Percentiles rank a stretch among this genome's conserved stretches.
Conservation (phyloP, 108 stramenopile species). For the Cylindrotheca closterium region DNA sequence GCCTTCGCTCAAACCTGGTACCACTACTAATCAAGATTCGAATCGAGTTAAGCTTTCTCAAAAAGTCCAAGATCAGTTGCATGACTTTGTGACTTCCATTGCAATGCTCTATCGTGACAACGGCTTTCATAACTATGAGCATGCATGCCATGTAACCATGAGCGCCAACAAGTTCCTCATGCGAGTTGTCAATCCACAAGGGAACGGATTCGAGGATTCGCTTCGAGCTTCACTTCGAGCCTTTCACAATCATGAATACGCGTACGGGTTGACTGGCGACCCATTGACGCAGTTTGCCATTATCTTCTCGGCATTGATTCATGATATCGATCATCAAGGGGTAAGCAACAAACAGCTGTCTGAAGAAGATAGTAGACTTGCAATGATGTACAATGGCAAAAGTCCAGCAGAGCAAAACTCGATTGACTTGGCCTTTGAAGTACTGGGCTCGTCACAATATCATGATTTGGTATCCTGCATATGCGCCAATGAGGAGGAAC, state of each 20-base stretch:
- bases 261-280: constrained; percentile 50
- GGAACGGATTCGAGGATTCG: constrained; percentile 1
- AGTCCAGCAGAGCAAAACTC: constrained; percentile 57
- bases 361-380: constrained; percentile 37
- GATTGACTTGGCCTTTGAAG: constrained; percentile 41
- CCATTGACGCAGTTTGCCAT: constrained; percentile 56
- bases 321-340: constrained; percentile 64
- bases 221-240: not conserved
- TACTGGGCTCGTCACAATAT: constrained; percentile 37
- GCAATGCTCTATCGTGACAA: constrained; percentile 20
- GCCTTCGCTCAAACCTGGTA: constrained; percentile 8
- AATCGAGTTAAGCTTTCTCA: constrained; percentile 1
- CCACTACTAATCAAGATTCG: not conserved
- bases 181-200: constrained; percentile 14
- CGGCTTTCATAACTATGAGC: constrained; percentile 34
- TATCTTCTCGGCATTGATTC: constrained; percentile 55
- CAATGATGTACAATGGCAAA: constrained; percentile 31
- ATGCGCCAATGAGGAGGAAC: constrained; percentile 11
- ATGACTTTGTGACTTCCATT: constrained; percentile 17
- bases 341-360: constrained; percentile 53
- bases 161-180: constrained; percentile 47
- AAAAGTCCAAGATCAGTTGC: constrained; percentile 8
- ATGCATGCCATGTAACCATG: constrained; percentile 38
- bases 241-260: constrained; percentile 44
- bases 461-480: constrained; percentile 15